Conservation (phyloP, 1,284 basidiomycete species). For the Ceratobasidium sp. region DNA sequence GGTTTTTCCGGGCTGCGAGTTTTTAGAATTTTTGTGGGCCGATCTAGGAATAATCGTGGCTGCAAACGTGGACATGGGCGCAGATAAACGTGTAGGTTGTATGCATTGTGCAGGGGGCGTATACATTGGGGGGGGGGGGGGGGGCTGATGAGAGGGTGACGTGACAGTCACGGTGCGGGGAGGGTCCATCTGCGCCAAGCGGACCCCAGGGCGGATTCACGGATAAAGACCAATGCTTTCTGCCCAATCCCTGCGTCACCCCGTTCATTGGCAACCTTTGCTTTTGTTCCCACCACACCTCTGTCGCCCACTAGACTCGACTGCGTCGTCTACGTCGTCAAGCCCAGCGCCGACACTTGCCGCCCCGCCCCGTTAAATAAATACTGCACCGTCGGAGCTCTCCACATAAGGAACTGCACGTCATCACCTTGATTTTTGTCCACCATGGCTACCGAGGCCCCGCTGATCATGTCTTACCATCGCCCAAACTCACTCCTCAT, state of each 20-base stretch:
- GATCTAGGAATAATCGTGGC: not conserved
- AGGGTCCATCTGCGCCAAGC: constrained; percentile 23
- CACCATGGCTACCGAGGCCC: constrained; percentile 38
- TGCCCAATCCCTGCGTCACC: no score
- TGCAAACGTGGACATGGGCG: not conserved
- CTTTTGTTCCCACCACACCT: no score
- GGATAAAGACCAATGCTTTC: not conserved
- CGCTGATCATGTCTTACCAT: constrained; percentile 27
- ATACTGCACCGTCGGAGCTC: constrained; percentile 17
- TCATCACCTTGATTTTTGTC: constrained; percentile 19
- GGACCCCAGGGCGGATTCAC: constrained; percentile 33
- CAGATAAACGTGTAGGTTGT: not conserved
- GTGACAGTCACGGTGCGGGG: constrained; percentile 25
- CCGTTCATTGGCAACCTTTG: no score
- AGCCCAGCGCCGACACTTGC: not conserved
- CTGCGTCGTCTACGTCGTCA: not conserved
- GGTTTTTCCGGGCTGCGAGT: constrained; percentile 6
- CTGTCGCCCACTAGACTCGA: constrained; percentile 34
- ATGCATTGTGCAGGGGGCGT: not conserved
- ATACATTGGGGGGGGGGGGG: no score
- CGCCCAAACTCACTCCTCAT: constrained; percentile 41
- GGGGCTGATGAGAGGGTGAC: constrained; percentile 13
- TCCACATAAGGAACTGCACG: constrained; percentile 18
- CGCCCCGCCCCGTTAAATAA: constrained; percentile 2
- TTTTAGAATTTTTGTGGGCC: not conserved